These are phyloP conservation scores for Clavispora santaluciae DNA, from an alignment of 805 yeast genomes.

Conservation along the genomic window DNA sequence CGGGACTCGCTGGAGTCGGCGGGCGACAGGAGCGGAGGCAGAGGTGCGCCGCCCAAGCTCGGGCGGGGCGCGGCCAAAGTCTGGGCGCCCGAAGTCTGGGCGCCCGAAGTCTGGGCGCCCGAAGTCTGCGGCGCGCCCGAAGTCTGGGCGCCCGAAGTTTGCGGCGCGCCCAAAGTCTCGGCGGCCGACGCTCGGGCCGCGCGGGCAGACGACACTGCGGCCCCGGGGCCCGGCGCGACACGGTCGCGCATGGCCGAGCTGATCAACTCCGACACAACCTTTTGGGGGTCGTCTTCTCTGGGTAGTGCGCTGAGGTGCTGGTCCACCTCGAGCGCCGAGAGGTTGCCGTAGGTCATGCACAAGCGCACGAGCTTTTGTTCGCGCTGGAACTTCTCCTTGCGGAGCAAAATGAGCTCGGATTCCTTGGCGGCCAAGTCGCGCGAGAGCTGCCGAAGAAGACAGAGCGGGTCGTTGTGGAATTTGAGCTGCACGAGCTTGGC, in stretches of 20 bases:
- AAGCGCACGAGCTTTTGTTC: conserved; percentile 31
- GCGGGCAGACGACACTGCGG: too few species aligned
- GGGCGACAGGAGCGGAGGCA: too few species aligned
- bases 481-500: conserved; percentile 19
- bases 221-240: neutral
- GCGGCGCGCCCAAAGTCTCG: too few species aligned
- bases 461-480: conserved; percentile 22
- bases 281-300: conserved; percentile 14
- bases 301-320: conserved; percentile 17
- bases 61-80: too few species aligned
- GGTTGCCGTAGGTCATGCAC: conserved; percentile 32
- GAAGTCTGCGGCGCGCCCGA: too few species aligned
- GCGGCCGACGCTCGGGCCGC: too few species aligned
- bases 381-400: conserved; percentile 26
- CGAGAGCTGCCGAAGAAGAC: conserved; percentile 43
- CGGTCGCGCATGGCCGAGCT: conserved; percentile 20
- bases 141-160: too few species aligned
- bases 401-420: conserved; percentile 37
- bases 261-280: conserved; percentile 24
- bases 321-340: conserved; percentile 34
- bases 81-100: too few species aligned
- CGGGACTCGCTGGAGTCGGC: too few species aligned
- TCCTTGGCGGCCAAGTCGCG: conserved; percentile 45
- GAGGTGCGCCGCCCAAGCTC: too few species aligned
- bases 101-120: too few species aligned